Conservation (phyloP, 2,329 filamentous ascomycete genomes). For the Diplodia scrobiculata region DNA sequence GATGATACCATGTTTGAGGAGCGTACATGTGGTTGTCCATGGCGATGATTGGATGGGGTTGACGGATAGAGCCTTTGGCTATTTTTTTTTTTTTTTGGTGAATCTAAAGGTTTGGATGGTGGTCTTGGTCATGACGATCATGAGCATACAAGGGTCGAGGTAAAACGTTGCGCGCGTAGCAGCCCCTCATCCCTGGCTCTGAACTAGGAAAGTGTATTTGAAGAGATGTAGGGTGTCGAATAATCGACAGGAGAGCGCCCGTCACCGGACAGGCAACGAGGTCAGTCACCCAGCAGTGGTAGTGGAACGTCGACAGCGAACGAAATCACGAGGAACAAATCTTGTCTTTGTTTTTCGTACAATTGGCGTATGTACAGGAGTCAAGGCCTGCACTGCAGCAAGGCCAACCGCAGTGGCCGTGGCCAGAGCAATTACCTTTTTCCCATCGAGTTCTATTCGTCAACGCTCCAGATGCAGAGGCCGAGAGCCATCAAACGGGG, state of each 20-base stretch:
- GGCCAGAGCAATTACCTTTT: slow-evolving; percentile 7
- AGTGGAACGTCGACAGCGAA: not conserved
- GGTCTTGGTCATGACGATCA: not conserved
- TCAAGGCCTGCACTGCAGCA: slow-evolving; percentile 4
- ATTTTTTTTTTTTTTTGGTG: not conserved
- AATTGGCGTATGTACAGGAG: slow-evolving; percentile 25
- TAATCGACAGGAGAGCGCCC: not conserved
- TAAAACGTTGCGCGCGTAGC: too few relatives aligned
- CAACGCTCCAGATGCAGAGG: slow-evolving; percentile 19
- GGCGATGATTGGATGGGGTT: not conserved
- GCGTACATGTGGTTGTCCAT: not conserved
- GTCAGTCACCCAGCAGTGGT: not conserved
- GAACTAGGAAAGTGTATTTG: not conserved
- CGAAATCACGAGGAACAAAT: not conserved
- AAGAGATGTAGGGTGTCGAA: not conserved
- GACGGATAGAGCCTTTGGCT: not conserved
- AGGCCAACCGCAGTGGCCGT: slow-evolving; percentile 12
- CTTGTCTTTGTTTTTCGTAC: slow-evolving; percentile 4
- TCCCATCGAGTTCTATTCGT: slow-evolving; percentile 24
- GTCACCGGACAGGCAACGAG: not conserved
- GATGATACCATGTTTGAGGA: not conserved
- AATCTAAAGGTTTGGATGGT: not conserved
- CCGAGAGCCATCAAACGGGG: slow-evolving; percentile 19
- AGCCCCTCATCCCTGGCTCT: not conserved
- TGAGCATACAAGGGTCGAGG: too few relatives aligned